Conservation (phyloP, 805 yeast genomes). For the Suhomyces sp. region DNA sequence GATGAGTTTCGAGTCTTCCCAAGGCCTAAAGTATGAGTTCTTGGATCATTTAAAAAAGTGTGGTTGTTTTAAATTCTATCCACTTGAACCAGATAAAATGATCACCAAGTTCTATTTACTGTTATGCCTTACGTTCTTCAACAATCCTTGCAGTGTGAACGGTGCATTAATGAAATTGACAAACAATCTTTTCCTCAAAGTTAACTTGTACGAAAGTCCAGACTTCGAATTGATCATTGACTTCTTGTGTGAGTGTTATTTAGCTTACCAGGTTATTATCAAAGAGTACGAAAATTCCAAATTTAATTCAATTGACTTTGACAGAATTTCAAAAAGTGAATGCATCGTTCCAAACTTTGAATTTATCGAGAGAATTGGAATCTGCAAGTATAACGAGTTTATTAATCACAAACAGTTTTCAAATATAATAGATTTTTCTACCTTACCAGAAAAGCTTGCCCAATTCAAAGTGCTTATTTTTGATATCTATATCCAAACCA, state of each 20-base stretch:
- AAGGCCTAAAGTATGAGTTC: not conserved
- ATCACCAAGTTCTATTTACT: slow-evolving; percentile 7
- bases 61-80: slow-evolving; percentile 3
- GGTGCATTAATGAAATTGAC: slow-evolving; percentile 11
- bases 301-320: not conserved
- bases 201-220: slow-evolving; percentile 9
- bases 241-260: slow-evolving; percentile 16
- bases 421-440: not conserved
- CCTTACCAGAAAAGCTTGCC: slow-evolving; percentile 1
- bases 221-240: slow-evolving; percentile 12
- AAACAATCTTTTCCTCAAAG: slow-evolving; percentile 2
- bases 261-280: not conserved
- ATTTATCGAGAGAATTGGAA: too few relatives aligned
- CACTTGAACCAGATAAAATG: not conserved
- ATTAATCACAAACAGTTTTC: too few relatives aligned
- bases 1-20: slow-evolving; percentile 5
- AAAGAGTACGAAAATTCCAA: not conserved
- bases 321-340: not conserved
- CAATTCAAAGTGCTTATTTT: slow-evolving; percentile 1
- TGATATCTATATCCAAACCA: not conserved
- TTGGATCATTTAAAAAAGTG: not conserved
- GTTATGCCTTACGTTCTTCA: slow-evolving; percentile 14
- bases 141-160: slow-evolving; percentile 14
- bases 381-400: too few relatives aligned
- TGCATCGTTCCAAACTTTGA: not conserved